These are phyloP conservation scores for Mitragyna speciosa DNA, from an alignment of 257 asterid species.

Conservation along the genomic window DNA sequence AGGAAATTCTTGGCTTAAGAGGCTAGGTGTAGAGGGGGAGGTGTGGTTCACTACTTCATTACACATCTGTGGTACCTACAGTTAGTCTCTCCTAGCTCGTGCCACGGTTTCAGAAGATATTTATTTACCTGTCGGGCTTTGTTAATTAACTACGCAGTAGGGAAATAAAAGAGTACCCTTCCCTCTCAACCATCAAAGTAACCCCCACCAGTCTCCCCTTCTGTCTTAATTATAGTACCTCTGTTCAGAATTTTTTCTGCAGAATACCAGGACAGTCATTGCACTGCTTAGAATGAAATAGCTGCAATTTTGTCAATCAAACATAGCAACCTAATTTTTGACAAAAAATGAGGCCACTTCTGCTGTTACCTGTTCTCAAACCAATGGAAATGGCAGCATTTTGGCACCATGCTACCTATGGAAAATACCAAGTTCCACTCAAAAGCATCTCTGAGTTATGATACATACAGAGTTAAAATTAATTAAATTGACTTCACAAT, in stretches of 20 bases:
- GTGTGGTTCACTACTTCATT: background rate
- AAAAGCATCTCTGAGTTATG: background rate
- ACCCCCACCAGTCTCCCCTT: background rate
- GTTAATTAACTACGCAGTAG: background rate
- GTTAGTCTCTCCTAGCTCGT: background rate
- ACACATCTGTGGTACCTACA: background rate
- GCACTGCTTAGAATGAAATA: background rate
- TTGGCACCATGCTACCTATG: background rate
- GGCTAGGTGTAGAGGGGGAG: background rate
- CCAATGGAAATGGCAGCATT: no score
- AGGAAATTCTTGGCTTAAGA: background rate
- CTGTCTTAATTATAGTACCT: no score
- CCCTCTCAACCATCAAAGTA: background rate
- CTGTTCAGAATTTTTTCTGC: background rate
- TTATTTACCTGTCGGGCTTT: background rate
- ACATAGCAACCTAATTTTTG: background rate
- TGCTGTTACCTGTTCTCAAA: background rate
- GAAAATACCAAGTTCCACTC: background rate
- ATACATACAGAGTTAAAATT: background rate
- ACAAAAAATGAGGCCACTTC: background rate
- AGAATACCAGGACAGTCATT: background rate
- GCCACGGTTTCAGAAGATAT: background rate
- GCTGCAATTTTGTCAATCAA: background rate
- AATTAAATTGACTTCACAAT: slow-evolving; percentile 4
- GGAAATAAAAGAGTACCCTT: background rate